A percentile compares a stretch with the other conserved stretches of the same genome.
These are phyloP conservation scores for Flammula alnicola DNA, from an alignment of 1,284 basidiomycete species.

Conservation along the genomic window DNA sequence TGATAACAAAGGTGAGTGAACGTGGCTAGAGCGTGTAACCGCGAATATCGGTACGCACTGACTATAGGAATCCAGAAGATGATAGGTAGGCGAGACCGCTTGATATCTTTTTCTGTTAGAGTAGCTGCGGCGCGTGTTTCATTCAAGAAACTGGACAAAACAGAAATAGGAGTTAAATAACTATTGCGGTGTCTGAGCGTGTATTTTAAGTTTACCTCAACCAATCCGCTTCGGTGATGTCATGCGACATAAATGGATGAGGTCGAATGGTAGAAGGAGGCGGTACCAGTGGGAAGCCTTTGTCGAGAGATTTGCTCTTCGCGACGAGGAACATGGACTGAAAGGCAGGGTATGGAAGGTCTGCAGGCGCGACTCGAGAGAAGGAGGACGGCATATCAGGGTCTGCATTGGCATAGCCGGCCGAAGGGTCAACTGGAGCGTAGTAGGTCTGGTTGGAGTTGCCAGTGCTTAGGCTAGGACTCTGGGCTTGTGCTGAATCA, in stretches of 20 bases:
- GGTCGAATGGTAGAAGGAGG: slow-evolving; percentile 34
- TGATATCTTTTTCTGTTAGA: slow-evolving; percentile 31
- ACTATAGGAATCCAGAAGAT: slow-evolving; percentile 31
- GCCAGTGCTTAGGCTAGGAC: neutral
- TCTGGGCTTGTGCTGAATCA: neutral
- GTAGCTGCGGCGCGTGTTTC: slow-evolving; percentile 31
- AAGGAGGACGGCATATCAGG: slow-evolving; percentile 23
- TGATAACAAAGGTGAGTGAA: neutral
- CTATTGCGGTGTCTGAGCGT: neutral
- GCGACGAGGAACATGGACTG: slow-evolving; percentile 37
- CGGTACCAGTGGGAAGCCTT: slow-evolving; percentile 35
- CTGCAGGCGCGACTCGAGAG: slow-evolving; percentile 26
- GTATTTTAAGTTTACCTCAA: slow-evolving; percentile 27
- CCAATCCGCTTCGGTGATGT: slow-evolving; percentile 47
- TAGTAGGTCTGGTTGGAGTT: no score
- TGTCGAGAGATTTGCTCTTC: slow-evolving; percentile 31
- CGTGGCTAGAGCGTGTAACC: no score
- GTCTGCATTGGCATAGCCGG: neutral
- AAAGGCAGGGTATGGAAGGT: slow-evolving; percentile 31
- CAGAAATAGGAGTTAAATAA: neutral
- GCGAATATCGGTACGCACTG: slow-evolving; percentile 23
- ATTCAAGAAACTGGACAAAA: slow-evolving; percentile 33
- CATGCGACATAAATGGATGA: slow-evolving; percentile 45
- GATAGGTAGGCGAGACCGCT: slow-evolving; percentile 30
- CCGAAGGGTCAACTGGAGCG: neutral